Base-by-base conservation (phyloP, 768 basidiomycete genomes). In the Hydnomerulius pinastri region DNA sequence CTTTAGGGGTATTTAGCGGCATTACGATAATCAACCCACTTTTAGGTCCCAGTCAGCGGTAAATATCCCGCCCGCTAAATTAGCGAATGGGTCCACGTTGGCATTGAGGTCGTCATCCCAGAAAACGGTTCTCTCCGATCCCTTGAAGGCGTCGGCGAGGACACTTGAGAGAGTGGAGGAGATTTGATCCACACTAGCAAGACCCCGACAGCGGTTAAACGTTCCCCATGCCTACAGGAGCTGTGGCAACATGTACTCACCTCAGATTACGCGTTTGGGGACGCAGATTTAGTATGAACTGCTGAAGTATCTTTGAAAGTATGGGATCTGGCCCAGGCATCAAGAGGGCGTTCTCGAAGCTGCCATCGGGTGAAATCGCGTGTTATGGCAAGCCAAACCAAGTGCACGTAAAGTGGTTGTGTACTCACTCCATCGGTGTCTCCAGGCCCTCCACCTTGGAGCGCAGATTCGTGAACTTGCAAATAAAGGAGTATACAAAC, bases 181-280 rank as follows among this genome's bases (percentile, higher is more conserved):
- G 64, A 93, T 88, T 66, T 87, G 85, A 77, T 92, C 90, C 63
- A 79, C 77, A 70, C 90, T 92, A 66, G 52, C 60, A 66, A 59
- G 61, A 58, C 53, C 60, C 64, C 62, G 61, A 67, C 58, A 36
- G 57, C 62, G 61, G 63, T 68, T 60, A 70, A 64, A 65, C 56
- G 43, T 62, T 62, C 54, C 20, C 6, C 58, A 63, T 58, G 45
- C 55, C 57, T 52, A 54, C 56, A 36, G 23, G 64, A 58, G 48
- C 51, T 56, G 60, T 57, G 49, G 41, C 51, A 70, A 69, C 66
- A 68, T 67, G 71, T 69, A 67, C 83, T 72, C 72, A 89, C 90
- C 86, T 88, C 71, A 90, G 77, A 77, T 91, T 91, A 86, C 90
- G 87, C 84, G 90, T 87, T 69, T 86, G 86, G 17, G 91, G 90